phyloP scores from a whole-genome alignment of 202 grass and related monocot species.

The Brachypodium distachyon region DNA sequence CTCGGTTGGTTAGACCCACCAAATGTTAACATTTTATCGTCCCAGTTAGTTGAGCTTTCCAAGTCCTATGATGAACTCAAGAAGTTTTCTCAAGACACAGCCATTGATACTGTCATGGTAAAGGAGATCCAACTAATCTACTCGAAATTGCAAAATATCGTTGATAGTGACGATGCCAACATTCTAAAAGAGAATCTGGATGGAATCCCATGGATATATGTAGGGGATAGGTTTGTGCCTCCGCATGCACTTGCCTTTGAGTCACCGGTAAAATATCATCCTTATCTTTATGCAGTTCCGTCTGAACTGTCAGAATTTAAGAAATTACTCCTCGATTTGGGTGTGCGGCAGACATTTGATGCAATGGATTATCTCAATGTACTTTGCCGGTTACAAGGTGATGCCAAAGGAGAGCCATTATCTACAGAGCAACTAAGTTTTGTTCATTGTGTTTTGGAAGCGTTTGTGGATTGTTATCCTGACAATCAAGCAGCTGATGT shows the following conservation, averaged over 20 bases:
- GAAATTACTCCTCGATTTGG: conserved; percentile 63
- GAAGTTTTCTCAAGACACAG: conserved; percentile 36
- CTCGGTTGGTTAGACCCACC: conserved; percentile 74
- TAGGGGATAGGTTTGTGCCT: conserved; percentile 77
- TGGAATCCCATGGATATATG: conserved; percentile 72
- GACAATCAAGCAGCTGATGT: conserved; percentile 55
- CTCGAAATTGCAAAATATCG: conserved; percentile 63
- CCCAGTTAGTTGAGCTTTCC: conserved; percentile 88
- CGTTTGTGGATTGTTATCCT: conserved; percentile 75
- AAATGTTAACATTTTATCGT: conserved; percentile 53
- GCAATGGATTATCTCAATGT: conserved; percentile 80
- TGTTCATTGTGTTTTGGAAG: conserved; percentile 86
- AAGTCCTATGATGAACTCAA: conserved; percentile 77
- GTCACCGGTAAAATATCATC: conserved; percentile 93
- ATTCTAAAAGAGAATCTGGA: conserved; percentile 69
- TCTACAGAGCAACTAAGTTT: conserved; percentile 78
- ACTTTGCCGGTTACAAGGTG: conserved; percentile 47
- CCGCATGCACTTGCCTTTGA: conserved; percentile 88
- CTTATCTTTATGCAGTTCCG: conserved; percentile 94
- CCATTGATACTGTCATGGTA: conserved; percentile 50
- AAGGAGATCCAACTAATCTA: conserved; percentile 70
- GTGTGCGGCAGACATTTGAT: conserved; percentile 89
- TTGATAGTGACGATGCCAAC: conserved; percentile 28
- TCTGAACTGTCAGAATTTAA: conserved; percentile 89
- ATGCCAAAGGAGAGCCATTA: conserved; percentile 71